Evolutionary conservation across 768 basidiomycete genomes (phyloP).

Genomic region (Trametes meyenii): DNA sequence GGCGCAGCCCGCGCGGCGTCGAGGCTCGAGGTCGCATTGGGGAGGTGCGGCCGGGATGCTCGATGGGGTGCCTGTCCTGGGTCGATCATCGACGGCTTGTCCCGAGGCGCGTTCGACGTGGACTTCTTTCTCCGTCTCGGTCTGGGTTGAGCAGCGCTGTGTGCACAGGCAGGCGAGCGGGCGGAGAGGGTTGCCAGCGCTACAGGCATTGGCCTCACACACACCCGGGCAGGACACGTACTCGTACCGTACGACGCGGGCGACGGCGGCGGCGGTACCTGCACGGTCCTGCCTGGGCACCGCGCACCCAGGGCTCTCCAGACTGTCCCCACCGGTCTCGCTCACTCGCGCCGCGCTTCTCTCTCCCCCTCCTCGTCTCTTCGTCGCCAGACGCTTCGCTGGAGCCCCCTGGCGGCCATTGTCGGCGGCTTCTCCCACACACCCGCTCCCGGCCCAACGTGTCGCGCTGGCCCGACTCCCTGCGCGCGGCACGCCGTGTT

Average conservation of each 20-base stretch:
- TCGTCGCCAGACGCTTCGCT: neutral
- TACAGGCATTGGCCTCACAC: no score
- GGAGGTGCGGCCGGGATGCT: no score
- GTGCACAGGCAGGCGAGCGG: no score
- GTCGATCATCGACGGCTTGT: neutral
- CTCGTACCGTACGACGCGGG: neutral
- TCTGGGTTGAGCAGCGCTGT: no score
- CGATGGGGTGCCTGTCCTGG: neutral
- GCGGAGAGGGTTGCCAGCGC: no score
- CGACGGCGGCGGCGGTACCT: neutral
- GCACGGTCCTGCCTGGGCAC: neutral
- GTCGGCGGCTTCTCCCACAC: neutral
- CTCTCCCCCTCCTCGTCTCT: neutral
- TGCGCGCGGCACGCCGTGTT: neutral
- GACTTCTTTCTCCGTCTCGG: no score
- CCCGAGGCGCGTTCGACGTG: no score
- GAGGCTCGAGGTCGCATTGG: no score
- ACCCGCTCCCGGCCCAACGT: neutral
- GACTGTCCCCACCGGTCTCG: constrained; percentile 1
- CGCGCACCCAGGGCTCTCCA: constrained; percentile 7
- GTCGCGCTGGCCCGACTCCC: neutral
- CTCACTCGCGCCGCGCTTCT: neutral
- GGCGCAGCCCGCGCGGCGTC: no score
- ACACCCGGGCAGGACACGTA: no score
- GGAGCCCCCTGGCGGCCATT: neutral